These are phyloP conservation scores for Eimeria tenella DNA, from an alignment of 169 alveolate species.

Conservation along the genomic window DNA sequence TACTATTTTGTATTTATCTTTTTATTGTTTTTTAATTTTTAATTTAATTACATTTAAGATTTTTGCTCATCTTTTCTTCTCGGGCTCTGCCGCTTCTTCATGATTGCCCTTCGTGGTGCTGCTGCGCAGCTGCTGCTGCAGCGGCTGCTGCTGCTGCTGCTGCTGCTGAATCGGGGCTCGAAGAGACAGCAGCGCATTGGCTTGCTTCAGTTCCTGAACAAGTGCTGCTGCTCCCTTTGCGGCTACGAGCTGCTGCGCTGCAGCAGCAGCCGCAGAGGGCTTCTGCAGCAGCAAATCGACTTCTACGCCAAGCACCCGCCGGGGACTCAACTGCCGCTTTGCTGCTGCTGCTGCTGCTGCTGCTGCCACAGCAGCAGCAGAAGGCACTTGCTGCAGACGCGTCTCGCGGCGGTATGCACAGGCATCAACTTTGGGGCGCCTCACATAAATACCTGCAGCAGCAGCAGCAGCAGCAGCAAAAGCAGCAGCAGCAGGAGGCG, in stretches of 20 bases:
- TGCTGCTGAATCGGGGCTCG: not conserved
- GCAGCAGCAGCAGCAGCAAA: not conserved
- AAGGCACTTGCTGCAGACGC: slow-evolving; percentile 10
- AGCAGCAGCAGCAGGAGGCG: not conserved
- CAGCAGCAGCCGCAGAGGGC: not conserved
- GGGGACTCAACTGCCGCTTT: not conserved
- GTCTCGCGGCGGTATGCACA: not conserved
- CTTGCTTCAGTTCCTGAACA: not conserved
- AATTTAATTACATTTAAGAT: too few species aligned
- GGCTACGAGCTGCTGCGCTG: not conserved
- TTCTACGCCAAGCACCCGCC: not conserved
- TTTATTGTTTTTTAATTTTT: too few species aligned
- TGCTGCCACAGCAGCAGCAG: slow-evolving; percentile 40
- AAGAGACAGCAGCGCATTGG: not conserved
- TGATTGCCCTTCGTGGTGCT: not conserved
- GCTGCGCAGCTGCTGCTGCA: not conserved
- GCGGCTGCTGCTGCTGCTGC: not conserved
- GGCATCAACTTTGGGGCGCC: not conserved
- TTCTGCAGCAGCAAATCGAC: slow-evolving; percentile 3
- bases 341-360: slow-evolving; percentile 23
- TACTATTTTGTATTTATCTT: too few species aligned
- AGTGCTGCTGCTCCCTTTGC: not conserved
- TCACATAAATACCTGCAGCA: not conserved
- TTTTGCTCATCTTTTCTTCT: not conserved
- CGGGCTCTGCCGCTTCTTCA: not conserved